Evolutionary conservation across 2,329 filamentous ascomycete genomes (phyloP), one percentile per base, ranked within the genome.

Genomic region (Geosmithia flava): DNA sequence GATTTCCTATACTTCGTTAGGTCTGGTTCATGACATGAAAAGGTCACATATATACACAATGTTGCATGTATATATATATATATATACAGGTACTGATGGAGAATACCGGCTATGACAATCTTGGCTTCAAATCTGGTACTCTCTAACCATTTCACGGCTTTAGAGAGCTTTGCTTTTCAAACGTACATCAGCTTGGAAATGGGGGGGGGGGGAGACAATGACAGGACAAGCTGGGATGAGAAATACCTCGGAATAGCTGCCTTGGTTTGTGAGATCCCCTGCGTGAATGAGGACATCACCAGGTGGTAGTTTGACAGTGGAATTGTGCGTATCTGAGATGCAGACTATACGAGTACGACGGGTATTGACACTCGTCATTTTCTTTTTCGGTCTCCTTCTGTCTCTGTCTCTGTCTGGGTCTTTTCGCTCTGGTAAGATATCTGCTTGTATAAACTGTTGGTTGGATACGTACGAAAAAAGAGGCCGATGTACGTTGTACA

Each of bases 271-370:
- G 54, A 90, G 63, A 59, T 90, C 85, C 7, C 85, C 85, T 1
- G 85, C 84, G 58, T 88, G 84, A 46, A 89, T 80, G 33, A 90
- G 69, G 8, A 90, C 76, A 59, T 90, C 83, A 41, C 85, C 85
- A 20, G 72, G 72, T 0, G 85, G 85, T 1, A 88, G 71, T 55
- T 78, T 81, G 54, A 76, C 69, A 2, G 71, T 71, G 54, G 69
- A 72, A 59, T 86, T 86, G 63, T 89, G 84, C 2, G 84, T 89
- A 63, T 90, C 85, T 3, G 85, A 85, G 49, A 89, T 74, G 64
- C 83, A 87, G 47, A 89, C 82, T 49, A 89, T 74, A 51, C 84
- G 75, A 6, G 83, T 81, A 52, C 74, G 44, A 44, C 47, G 47
- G 30, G 23, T 27, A 27, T 37, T 11, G 33, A 37, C 33, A 6